Evolutionary conservation across 495 filamentous ascomycete species (phyloP).

Genomic region (Talaromyces thailandensis): DNA sequence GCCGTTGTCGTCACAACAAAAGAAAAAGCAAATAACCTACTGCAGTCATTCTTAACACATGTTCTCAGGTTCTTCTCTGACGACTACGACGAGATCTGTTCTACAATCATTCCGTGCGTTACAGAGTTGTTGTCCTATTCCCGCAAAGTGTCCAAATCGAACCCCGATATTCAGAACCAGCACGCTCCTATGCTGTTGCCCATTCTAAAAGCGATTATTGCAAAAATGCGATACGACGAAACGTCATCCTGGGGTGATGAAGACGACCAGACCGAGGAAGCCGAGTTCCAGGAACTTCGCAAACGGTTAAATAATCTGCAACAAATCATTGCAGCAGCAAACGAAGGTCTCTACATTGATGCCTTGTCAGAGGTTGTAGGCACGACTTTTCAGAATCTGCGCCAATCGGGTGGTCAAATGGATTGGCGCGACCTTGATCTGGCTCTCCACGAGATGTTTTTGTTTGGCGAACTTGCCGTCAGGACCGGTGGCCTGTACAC

Average conservation of each 20-base stretch:
- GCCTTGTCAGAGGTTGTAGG: slow-evolving; percentile 76
- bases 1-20: slow-evolving; percentile 43
- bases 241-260: slow-evolving; percentile 90
- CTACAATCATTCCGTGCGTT: slow-evolving; percentile 82
- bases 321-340: slow-evolving; percentile 77
- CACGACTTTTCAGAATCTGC: slow-evolving; percentile 69
- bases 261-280: slow-evolving; percentile 91
- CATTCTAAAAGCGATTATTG: slow-evolving; percentile 81
- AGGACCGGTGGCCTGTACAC: slow-evolving; percentile 72
- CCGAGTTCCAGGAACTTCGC: slow-evolving; percentile 93
- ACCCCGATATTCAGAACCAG: slow-evolving; percentile 49
- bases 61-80: slow-evolving; percentile 91
- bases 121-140: slow-evolving; percentile 84
- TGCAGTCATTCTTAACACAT: slow-evolving; percentile 74
- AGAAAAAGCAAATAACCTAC: slow-evolving; percentile 59
- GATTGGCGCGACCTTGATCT: slow-evolving; percentile 96
- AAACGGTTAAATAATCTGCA: slow-evolving; percentile 83
- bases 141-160: slow-evolving; percentile 60
- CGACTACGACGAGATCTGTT: slow-evolving; percentile 96
- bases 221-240: slow-evolving; percentile 95
- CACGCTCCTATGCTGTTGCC: slow-evolving; percentile 73
- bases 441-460: slow-evolving; percentile 90
- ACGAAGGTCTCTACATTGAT: slow-evolving; percentile 76
- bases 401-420: slow-evolving; percentile 58
- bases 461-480: slow-evolving; percentile 90